Percentiles rank a stretch among this genome's conserved stretches.
Evolutionary conservation across 78 protist species (phyloP).

Genomic region (Isochrysis galbana): DNA sequence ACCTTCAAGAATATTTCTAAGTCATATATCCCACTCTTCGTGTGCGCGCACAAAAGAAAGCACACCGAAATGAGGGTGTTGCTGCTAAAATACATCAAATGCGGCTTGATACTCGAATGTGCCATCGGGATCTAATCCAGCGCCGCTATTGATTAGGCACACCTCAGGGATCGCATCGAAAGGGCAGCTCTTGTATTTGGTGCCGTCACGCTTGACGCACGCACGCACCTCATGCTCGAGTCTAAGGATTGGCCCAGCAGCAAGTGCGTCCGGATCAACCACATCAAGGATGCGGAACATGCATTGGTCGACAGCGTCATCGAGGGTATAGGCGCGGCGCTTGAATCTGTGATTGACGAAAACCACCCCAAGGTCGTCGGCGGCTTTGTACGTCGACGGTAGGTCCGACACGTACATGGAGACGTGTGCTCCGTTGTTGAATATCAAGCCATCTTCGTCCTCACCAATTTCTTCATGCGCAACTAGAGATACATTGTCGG

Average conservation of each 20-base stretch:
- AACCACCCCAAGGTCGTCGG: not conserved
- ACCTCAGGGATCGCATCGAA: not conserved
- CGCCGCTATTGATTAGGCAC: too few species aligned
- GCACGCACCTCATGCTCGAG: not conserved
- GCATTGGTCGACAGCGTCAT: slow-evolving; percentile 1
- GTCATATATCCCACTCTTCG: too few species aligned
- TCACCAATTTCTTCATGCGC: not conserved
- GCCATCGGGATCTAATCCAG: too few species aligned
- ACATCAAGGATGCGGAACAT: not conserved
- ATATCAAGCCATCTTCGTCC: not conserved
- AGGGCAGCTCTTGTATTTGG: not conserved
- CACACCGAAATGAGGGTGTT: too few species aligned
- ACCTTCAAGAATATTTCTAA: too few species aligned
- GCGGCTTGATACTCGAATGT: too few species aligned
- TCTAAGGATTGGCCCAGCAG: not conserved
- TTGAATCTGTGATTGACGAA: not conserved
- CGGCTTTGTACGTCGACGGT: not conserved
- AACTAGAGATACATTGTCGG: not conserved
- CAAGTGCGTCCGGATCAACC: not conserved
- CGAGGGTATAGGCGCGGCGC: not conserved
- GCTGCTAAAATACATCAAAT: too few species aligned
- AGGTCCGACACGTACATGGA: not conserved
- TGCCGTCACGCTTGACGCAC: not conserved
- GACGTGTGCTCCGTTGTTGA: not conserved
- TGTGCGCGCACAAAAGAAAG: too few species aligned